Percentiles rank a stretch among this genome's conserved stretches.
Conservation (phyloP, 495 filamentous ascomycete species). For the Neurospora discreta region DNA sequence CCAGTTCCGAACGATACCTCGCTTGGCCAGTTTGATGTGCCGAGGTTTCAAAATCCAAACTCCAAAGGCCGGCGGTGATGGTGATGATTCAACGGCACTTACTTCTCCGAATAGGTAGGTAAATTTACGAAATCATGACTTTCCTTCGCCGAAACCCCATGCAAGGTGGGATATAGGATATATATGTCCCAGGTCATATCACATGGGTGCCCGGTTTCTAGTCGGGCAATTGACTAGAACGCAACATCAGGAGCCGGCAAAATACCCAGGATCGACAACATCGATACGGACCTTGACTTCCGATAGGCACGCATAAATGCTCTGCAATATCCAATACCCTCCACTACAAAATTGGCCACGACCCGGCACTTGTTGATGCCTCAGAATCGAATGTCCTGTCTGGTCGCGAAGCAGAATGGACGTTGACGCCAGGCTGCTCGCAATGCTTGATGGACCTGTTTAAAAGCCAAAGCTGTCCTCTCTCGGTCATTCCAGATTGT, state of each 20-base stretch:
- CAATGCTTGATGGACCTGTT: neutral
- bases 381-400: neutral
- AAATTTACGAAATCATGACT: neutral
- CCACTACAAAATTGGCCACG: neutral
- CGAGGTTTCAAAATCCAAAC: neutral
- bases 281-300: neutral
- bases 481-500: neutral
- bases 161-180: neutral
- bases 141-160: neutral
- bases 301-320: constrained; percentile 4
- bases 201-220: neutral
- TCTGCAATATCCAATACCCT: neutral
- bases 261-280: constrained; percentile 2
- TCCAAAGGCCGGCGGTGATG: neutral
- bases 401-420: neutral
- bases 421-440: neutral
- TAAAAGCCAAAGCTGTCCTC: neutral
- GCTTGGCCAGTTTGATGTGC: neutral
- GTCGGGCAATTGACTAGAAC: neutral
- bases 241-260: constrained; percentile 1
- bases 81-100: neutral
- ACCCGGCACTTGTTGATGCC: constrained; percentile 2
- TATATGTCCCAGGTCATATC: neutral
- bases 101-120: neutral
- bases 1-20: neutral